A percentile compares a stretch with the other conserved stretches of the same genome.
Evolutionary conservation across 371 early-diverging fungal genomes (phyloP).

Genomic region (Parasitella parasitica): DNA sequence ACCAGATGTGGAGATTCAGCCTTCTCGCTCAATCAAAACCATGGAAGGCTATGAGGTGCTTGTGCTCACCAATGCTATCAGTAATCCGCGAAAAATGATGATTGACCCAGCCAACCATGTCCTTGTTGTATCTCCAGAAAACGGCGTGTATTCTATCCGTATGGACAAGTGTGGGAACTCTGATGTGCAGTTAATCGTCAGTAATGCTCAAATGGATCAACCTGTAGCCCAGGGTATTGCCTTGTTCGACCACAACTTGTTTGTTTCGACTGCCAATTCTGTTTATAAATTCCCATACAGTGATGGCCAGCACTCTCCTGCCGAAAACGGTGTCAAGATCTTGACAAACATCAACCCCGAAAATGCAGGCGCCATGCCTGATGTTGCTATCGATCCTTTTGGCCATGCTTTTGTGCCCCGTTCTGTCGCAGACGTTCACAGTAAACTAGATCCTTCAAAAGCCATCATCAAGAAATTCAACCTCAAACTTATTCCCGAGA

Average conservation of each 20-base stretch:
- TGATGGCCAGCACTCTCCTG: conserved; percentile 43
- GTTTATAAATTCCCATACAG: conserved; percentile 40
- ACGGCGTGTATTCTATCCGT: conserved; percentile 37
- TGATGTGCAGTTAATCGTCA: conserved; percentile 19
- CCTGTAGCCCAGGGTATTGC: conserved; percentile 29
- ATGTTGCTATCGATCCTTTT: conserved; percentile 42
- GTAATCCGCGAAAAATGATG: conserved; percentile 33
- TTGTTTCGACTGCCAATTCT: conserved; percentile 31
- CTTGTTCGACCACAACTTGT: conserved; percentile 25
- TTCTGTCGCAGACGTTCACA: conserved; percentile 10
- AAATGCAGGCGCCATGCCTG: conserved; percentile 11
- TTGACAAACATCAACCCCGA: conserved; percentile 27
- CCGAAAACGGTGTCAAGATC: conserved; percentile 24
- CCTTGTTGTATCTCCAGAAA: conserved; percentile 29
- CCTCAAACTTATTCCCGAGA: conserved; percentile 29
- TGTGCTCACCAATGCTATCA: conserved; percentile 29
- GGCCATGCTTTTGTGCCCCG: conserved; percentile 40
- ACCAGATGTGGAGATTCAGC: conserved; percentile 15
- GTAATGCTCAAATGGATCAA: conserved; percentile 11
- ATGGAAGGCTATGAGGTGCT: conserved; percentile 38
- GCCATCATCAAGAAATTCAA: conserved; percentile 47
- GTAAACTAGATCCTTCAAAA: conserved; percentile 9
- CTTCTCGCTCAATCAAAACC: conserved; percentile 23
- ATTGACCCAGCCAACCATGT: conserved; percentile 42
- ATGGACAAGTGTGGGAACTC: conserved; percentile 47